These are phyloP conservation scores for Trypanosomatidae sp. DNA, from an alignment of 208 protist genomes.

Conservation along the genomic window DNA sequence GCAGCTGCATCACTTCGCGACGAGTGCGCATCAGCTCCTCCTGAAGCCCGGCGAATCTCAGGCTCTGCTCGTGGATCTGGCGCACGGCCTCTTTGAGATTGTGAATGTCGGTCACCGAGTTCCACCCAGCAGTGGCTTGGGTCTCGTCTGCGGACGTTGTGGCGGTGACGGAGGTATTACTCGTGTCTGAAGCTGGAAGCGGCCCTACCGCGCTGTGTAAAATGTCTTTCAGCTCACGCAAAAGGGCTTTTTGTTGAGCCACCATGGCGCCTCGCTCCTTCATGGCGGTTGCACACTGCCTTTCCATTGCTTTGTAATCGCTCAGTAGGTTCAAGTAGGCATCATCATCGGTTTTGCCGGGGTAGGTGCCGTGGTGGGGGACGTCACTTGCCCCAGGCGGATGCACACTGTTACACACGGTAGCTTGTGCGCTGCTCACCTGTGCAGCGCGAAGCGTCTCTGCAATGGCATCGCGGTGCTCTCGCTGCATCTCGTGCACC, in stretches of 20 bases:
- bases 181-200: background rate
- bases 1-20: constrained; percentile 19
- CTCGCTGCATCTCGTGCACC: constrained; percentile 38
- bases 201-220: background rate
- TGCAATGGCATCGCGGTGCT: constrained; percentile 34
- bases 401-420: background rate
- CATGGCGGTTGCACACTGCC: constrained; percentile 12
- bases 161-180: background rate
- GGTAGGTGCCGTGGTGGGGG: background rate
- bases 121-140: background rate
- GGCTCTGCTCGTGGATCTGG: constrained; percentile 17
- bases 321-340: constrained; percentile 55
- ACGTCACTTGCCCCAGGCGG: background rate
- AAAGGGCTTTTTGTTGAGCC: constrained; percentile 29
- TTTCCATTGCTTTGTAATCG: constrained; percentile 54
- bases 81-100: constrained; percentile 8
- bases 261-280: constrained; percentile 35
- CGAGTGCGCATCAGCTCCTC: constrained; percentile 17
- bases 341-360: background rate
- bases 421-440: background rate
- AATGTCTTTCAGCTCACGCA: constrained; percentile 23
- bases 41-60: constrained; percentile 8
- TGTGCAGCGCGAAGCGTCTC: constrained; percentile 25
- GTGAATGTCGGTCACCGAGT: constrained; percentile 1
- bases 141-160: background rate